A percentile compares a stretch with the other conserved stretches of the same genome.
These are phyloP conservation scores for Botrytis aclada DNA, from an alignment of 2,329 filamentous ascomycete species.

Conservation along the genomic window DNA sequence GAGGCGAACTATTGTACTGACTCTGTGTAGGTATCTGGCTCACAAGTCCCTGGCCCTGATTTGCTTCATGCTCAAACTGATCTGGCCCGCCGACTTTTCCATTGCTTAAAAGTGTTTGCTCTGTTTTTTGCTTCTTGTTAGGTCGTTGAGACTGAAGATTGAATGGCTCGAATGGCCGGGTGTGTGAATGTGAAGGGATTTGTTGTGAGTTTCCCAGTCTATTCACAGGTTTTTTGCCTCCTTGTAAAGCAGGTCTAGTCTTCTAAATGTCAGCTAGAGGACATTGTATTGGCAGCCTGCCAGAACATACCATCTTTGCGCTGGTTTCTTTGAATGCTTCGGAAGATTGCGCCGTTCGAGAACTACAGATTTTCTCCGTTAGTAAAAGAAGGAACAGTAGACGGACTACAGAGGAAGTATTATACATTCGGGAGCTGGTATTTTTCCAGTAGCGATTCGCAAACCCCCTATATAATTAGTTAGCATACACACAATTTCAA, in stretches of 20 bases:
- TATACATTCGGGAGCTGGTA: not conserved
- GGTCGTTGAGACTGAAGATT: not conserved
- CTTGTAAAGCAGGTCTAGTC: not conserved
- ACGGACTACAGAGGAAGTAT: not conserved
- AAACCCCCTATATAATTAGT: not conserved
- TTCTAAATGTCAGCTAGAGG: not conserved
- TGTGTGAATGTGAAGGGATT: not conserved
- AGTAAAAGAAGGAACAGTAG: not conserved
- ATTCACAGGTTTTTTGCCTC: constrained; percentile 2
- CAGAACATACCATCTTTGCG: constrained; percentile 1
- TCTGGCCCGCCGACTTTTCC: not conserved
- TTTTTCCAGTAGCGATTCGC: not conserved
- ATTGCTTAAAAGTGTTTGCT: not conserved
- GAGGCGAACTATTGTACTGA: constrained; percentile 7
- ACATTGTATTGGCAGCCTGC: not conserved
- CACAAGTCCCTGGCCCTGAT: constrained; percentile 1
- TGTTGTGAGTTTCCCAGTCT: not conserved
- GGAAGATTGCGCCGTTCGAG: not conserved
- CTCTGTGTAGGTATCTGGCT: not conserved
- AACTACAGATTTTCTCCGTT: not conserved
- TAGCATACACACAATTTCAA: not conserved
- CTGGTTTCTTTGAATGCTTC: not conserved
- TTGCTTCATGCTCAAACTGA: not conserved
- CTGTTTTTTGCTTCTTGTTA: not conserved
- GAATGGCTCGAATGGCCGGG: not conserved